These are phyloP conservation scores for Manihot esculenta DNA, from an alignment of 441 rosid genomes.

Conservation along the genomic window DNA sequence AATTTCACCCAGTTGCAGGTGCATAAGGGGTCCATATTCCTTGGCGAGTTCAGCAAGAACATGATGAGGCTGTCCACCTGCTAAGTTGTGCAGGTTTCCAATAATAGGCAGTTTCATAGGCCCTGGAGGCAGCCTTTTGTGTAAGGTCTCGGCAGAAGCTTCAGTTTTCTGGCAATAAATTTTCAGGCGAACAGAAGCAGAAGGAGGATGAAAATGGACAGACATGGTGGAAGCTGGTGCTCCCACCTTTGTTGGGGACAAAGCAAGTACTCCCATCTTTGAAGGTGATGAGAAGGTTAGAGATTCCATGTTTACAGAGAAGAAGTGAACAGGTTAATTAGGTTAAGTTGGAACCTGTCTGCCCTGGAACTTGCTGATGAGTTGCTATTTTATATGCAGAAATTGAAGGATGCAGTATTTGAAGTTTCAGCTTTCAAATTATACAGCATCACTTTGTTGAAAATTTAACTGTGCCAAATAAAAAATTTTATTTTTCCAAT, in stretches of 20 bases:
- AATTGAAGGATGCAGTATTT: no score
- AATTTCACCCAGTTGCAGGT: slow-evolving; percentile 27
- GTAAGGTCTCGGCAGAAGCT: background rate
- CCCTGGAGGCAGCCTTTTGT: slow-evolving; percentile 16
- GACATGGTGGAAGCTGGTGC: background rate
- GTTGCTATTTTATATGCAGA: no score
- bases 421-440: no score
- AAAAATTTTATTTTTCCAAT: no score
- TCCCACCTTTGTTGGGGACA: background rate
- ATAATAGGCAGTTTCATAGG: slow-evolving; percentile 26
- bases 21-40: slow-evolving; percentile 29
- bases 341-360: no score
- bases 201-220: background rate
- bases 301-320: background rate
- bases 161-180: background rate
- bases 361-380: no score
- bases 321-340: background rate
- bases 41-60: slow-evolving; percentile 19
- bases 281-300: background rate
- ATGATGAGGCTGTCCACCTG: slow-evolving; percentile 25
- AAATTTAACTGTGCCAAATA: no score
- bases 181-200: background rate
- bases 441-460: no score
- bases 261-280: background rate
- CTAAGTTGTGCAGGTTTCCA: slow-evolving; percentile 24